phyloP scores from a whole-genome alignment of 2,329 filamentous ascomycete genomes.

The Pseudogymnoascus sp. region DNA sequence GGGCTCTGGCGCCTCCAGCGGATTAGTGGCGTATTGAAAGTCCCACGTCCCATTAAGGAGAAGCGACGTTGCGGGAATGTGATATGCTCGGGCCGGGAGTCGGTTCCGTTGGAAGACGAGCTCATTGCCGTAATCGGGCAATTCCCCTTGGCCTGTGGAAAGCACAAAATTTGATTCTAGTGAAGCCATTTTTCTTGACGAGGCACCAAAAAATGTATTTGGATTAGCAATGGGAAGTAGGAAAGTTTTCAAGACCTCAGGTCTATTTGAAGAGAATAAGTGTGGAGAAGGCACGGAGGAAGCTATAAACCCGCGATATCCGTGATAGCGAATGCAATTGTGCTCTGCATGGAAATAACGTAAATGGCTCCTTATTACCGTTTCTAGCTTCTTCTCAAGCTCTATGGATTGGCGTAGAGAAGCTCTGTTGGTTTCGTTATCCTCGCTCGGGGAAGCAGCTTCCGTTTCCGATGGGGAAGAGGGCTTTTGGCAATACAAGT shows the following conservation, averaged over 20 bases:
- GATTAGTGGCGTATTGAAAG: slow-evolving; percentile 45
- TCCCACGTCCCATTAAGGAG: slow-evolving; percentile 52
- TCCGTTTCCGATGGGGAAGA: neutral
- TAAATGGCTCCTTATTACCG: neutral
- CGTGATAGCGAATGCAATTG: neutral
- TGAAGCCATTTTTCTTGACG: neutral
- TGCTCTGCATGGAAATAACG: slow-evolving; percentile 6
- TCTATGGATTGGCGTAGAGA: neutral
- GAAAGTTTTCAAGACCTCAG: neutral
- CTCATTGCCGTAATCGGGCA: slow-evolving; percentile 45
- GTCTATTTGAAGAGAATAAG: neutral
- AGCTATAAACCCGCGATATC: neutral
- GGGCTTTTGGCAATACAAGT: neutral
- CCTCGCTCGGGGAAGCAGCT: neutral
- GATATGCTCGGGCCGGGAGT: slow-evolving; percentile 47
- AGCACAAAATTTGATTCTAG: slow-evolving; percentile 1
- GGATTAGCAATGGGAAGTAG: neutral
- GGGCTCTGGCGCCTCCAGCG: slow-evolving; percentile 41
- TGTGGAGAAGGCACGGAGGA: neutral
- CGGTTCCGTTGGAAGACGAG: slow-evolving; percentile 48
- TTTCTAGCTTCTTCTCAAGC: neutral
- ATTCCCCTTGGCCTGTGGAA: slow-evolving; percentile 21
- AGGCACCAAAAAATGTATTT: neutral
- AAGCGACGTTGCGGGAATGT: slow-evolving; percentile 44
- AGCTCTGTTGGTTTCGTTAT: neutral